Evolutionary conservation across 2,329 filamentous ascomycete species (phyloP), one percentile per base, ranked within the genome.

Genomic region (Phyllosticta citribraziliensis): DNA sequence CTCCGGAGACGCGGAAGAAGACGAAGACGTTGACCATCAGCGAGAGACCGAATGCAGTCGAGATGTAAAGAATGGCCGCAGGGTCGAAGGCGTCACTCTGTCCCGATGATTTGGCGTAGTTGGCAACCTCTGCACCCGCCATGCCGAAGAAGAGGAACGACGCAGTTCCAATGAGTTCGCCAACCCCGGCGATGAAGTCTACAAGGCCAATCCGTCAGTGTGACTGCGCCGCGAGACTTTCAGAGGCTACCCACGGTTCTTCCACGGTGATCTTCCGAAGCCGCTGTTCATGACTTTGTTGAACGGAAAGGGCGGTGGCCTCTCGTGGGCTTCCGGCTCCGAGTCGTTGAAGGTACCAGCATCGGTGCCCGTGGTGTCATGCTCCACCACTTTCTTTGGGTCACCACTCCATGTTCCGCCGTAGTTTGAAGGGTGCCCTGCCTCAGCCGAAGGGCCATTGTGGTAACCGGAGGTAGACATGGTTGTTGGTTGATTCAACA

Each of bases 21-120:
- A 79, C 75, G 80, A 80, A 83, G 2, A 79, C 79, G 65, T 82
- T 83, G 63, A 80, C 78, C 1, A 75, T 75, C 58, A 82, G 69
- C 2, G 78, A 75, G 58, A 79, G 76, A 1, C 75, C 78, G 63
- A 80, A 80, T 5, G 67, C 70, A 35, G 79, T 65, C 3, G 74
- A 65, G 30, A 78, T 75, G 64, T 78, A 80, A 17, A 79, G 63
- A 63, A 79, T 64, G 24, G 70, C 71, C 0, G 68, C 19, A 0
- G 62, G 51, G 30, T 62, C 57, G 24, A 64, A 56, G 53, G 27
- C 55, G 12, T 47, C 24, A 25, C 22, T 40, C 53, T 61, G 57
- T 19, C 64, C 1, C 58, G 62, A 5, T 73, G 60, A 76, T 77
- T 54, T 22, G 60, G 55, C 60, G 35, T 51, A 62, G 19, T 55